A percentile compares a stretch with the other conserved stretches of the same genome.
Conservation (phyloP, 1,139 yeast genomes). For the Suhomyces guaymorum region DNA sequence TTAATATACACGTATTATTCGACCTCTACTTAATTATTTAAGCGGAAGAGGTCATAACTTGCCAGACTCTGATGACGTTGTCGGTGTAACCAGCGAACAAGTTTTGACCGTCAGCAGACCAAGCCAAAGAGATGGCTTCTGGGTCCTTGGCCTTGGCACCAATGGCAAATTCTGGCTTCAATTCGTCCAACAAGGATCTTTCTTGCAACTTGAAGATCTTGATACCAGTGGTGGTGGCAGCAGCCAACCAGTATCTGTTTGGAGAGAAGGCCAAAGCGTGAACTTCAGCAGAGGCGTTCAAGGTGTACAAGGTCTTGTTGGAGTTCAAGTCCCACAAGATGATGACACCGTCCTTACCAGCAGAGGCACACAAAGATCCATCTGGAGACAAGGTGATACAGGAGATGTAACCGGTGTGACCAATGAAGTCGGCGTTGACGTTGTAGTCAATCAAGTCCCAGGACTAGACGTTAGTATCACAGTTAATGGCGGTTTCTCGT, state of each 20-base stretch:
- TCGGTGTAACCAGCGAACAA: conserved; percentile 99
- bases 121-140: conserved; percentile 95
- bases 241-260: conserved; percentile 99
- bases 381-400: conserved; percentile 99
- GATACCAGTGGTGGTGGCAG: conserved; percentile 98
- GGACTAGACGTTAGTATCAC: conserved; percentile 68
- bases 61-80: conserved; percentile 99
- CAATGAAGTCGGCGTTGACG: conserved; percentile 94
- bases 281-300: conserved; percentile 94
- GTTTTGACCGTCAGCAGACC: conserved; percentile 99
- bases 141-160: conserved; percentile 95
- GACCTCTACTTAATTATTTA: conserved; percentile 23
- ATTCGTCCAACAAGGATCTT: conserved; percentile 94
- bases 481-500: too few relatives aligned
- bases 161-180: conserved; percentile 95
- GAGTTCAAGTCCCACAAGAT: conserved; percentile 97
- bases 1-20: conserved; percentile 12
- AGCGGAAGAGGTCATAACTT: conserved; percentile 91
- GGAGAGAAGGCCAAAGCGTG: conserved; percentile 99
- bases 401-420: conserved; percentile 99
- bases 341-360: conserved; percentile 99
- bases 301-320: conserved; percentile 89
- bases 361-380: conserved; percentile 98
- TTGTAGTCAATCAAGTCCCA: conserved; percentile 91
- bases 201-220: conserved; percentile 98